These are phyloP conservation scores for Lathyrus aphaca DNA, from an alignment of 306 rosid genomes.

Conservation along the genomic window DNA sequence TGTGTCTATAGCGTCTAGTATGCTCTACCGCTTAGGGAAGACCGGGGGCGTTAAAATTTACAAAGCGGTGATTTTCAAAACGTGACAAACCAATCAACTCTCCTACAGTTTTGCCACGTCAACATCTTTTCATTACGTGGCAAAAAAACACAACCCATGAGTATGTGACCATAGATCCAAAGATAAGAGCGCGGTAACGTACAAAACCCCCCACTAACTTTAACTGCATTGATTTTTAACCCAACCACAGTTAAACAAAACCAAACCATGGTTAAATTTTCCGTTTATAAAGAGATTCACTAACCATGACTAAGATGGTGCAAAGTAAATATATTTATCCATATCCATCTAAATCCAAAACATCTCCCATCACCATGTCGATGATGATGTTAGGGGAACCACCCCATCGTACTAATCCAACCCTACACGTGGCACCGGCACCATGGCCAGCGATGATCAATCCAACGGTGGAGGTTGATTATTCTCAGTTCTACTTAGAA, in stretches of 20 bases:
- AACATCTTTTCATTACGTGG: constrained; percentile 45
- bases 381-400: constrained; percentile 84
- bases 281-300: constrained; percentile 53
- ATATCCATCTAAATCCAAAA: constrained; percentile 27
- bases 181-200: constrained; percentile 19
- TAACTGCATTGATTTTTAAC: constrained; percentile 45
- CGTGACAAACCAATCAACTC: constrained; percentile 8
- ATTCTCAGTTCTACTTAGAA: constrained; percentile 54
- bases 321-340: constrained; percentile 18
- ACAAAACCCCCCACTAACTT: constrained; percentile 31
- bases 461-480: constrained; percentile 54
- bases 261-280: constrained; percentile 51
- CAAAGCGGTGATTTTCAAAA: neutral
- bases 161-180: constrained; percentile 14
- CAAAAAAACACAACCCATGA: constrained; percentile 8
- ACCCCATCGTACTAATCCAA: constrained; percentile 59
- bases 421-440: constrained; percentile 77
- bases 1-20: constrained; percentile 33
- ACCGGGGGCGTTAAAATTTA: constrained; percentile 27
- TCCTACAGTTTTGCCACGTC: neutral
- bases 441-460: constrained; percentile 65
- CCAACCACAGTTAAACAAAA: constrained; percentile 55
- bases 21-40: constrained; percentile 45
- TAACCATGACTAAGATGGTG: constrained; percentile 38
- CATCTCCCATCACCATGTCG: constrained; percentile 45